A percentile compares a stretch with the other conserved stretches of the same genome.
Conservation (phyloP, 495 filamentous ascomycete genomes). For the Lasiosphaeriaceae sp. region DNA sequence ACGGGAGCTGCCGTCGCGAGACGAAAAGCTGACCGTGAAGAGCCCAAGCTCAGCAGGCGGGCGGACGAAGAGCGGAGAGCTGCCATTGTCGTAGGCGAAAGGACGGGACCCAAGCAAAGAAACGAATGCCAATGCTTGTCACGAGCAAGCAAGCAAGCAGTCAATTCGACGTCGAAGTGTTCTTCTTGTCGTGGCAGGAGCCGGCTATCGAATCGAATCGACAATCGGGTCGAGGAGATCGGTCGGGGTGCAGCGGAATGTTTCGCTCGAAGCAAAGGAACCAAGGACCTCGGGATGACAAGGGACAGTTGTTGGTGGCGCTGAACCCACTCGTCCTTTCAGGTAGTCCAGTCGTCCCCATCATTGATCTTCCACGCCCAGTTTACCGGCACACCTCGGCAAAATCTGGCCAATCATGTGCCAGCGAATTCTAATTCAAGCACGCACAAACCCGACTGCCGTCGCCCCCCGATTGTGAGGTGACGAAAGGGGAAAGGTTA, state of each 20-base stretch:
- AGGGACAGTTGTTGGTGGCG: slow-evolving; percentile 18
- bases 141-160: neutral
- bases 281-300: slow-evolving; percentile 17
- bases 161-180: neutral
- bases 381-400: slow-evolving; percentile 27
- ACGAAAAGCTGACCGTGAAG: slow-evolving; percentile 46
- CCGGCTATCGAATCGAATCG: neutral
- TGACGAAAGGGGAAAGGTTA: neutral
- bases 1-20: slow-evolving; percentile 28
- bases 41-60: slow-evolving; percentile 56
- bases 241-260: slow-evolving; percentile 8
- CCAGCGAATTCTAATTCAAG: slow-evolving; percentile 16
- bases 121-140: slow-evolving; percentile 5
- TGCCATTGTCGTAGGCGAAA: slow-evolving; percentile 56
- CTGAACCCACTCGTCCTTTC: slow-evolving; percentile 17
- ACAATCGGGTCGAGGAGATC: neutral
- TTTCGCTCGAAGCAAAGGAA: slow-evolving; percentile 7
- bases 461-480: slow-evolving; percentile 16
- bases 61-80: slow-evolving; percentile 62
- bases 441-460: slow-evolving; percentile 10
- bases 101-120: slow-evolving; percentile 3
- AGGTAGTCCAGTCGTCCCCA: slow-evolving; percentile 1
- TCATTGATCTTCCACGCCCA: slow-evolving; percentile 18
- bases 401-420: slow-evolving; percentile 21
- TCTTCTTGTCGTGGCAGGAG: slow-evolving; percentile 2